A percentile compares a stretch with the other conserved stretches of the same genome.
Conservation (phyloP, 805 yeast genomes). For the Kluyveromyces nonfermentans region DNA sequence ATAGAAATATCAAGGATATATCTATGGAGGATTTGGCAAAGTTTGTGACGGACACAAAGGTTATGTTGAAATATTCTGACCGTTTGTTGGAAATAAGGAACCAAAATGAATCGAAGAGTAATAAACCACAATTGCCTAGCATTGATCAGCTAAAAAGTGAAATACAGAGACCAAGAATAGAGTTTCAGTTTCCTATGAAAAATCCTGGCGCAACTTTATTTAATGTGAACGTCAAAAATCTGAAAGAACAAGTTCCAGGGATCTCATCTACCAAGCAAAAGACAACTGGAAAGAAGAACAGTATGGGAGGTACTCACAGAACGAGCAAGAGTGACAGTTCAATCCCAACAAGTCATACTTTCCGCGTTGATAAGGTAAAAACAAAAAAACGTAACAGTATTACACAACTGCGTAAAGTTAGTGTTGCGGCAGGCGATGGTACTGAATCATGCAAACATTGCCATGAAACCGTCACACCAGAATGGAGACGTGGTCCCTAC, state of each 20-base stretch:
- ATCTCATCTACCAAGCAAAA: background rate
- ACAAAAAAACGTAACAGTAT: background rate
- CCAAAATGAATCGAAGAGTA: background rate
- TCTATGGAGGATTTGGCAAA: background rate
- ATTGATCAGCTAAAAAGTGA: constrained; percentile 2
- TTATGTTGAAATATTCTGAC: background rate
- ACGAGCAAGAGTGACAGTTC: constrained; percentile 2
- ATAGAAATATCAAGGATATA: background rate
- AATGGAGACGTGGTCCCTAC: constrained; percentile 87
- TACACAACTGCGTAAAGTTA: constrained; percentile 1
- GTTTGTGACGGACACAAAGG: background rate
- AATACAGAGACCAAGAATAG: background rate
- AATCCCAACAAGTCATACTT: background rate
- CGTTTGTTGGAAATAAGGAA: constrained; percentile 1
- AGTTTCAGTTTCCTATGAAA: constrained; percentile 1
- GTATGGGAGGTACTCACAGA: background rate
- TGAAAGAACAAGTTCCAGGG: background rate
- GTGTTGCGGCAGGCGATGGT: constrained; percentile 3
- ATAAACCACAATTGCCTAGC: constrained; percentile 1
- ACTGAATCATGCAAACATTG: constrained; percentile 54
- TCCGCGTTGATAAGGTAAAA: constrained; percentile 1
- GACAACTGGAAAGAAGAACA: background rate
- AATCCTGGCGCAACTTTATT: background rate
- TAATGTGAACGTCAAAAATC: background rate
- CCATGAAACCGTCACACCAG: constrained; percentile 69